Percentiles rank a stretch among this genome's conserved stretches.
Conservation (phyloP, 495 filamentous ascomycete genomes). For the Penicillium crystallinum region DNA sequence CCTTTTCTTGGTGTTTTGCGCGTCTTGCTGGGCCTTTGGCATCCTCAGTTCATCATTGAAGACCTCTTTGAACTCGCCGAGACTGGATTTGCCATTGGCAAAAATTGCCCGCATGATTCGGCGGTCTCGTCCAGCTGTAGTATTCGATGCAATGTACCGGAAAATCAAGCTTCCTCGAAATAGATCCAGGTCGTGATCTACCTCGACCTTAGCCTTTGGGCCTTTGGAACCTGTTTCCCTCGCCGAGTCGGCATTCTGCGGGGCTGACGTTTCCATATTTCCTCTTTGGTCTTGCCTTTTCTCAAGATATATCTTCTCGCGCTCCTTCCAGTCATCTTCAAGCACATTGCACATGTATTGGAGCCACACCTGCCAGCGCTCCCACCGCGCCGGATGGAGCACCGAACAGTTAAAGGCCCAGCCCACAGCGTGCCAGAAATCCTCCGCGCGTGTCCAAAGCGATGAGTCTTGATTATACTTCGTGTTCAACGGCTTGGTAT, state of each 20-base stretch:
- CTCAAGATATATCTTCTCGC: conserved; percentile 30
- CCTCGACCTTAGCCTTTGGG: conserved; percentile 10
- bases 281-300: conserved; percentile 1
- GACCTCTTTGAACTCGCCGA: conserved; percentile 52
- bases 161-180: conserved; percentile 51
- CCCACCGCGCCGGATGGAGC: conserved; percentile 65
- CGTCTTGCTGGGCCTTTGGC: conserved; percentile 17
- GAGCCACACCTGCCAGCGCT: conserved; percentile 77
- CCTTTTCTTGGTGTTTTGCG: conserved; percentile 33
- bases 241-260: neutral
- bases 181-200: conserved; percentile 27
- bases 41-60: conserved; percentile 55
- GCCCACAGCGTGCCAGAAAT: conserved; percentile 86
- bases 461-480: conserved; percentile 59
- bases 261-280: neutral
- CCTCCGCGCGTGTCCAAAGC: conserved; percentile 66
- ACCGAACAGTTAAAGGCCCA: conserved; percentile 94
- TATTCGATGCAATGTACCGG: conserved; percentile 42
- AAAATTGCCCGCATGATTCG: conserved; percentile 60
- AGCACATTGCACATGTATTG: conserved; percentile 73
- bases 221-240: neutral
- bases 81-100: conserved; percentile 49
- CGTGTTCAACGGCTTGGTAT: conserved; percentile 41
- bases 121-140: conserved; percentile 37
- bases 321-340: conserved; percentile 66